Percentiles rank a stretch among this genome's conserved stretches.
phyloP scores from a whole-genome alignment of 768 basidiomycete species.

The Mycena pura region DNA sequence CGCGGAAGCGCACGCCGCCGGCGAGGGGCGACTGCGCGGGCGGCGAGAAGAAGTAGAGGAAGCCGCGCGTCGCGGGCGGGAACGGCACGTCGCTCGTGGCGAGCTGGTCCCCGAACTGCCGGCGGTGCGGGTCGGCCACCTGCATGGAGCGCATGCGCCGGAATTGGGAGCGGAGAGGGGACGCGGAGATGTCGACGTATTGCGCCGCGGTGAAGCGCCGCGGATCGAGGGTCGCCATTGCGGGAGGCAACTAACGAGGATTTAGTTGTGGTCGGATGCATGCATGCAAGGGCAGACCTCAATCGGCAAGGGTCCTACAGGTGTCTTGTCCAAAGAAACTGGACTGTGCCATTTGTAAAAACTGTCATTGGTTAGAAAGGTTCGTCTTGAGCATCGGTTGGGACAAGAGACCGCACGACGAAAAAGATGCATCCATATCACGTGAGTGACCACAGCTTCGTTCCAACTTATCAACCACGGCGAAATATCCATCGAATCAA shows the following conservation, averaged over 20 bases:
- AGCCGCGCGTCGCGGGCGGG: conserved; percentile 1
- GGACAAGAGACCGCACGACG: no score
- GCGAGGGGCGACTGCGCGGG: neutral
- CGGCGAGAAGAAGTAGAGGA: conserved; percentile 20
- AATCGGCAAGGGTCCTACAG: no score
- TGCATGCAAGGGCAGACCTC: no score
- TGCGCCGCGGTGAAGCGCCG: neutral
- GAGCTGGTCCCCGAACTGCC: conserved; percentile 12
- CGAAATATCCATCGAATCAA: no score
- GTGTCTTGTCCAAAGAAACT: no score
- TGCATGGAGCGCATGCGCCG: neutral
- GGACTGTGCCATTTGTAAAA: no score
- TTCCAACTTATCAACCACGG: no score
- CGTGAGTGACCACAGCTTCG: no score
- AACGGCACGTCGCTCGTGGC: neutral
- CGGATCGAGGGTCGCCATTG: conserved; percentile 14
- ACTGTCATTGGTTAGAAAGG: no score
- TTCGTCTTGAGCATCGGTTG: no score
- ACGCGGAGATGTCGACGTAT: conserved; percentile 4
- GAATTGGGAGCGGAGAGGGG: neutral
- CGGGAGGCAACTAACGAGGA: conserved; percentile 9
- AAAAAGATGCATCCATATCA: no score
- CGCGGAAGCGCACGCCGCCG: conserved; percentile 10
- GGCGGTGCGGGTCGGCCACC: neutral
- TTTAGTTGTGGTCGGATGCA: no score